Evolutionary conservation across 805 yeast species (phyloP), one percentile per base, ranked within the genome.

Genomic region (Helenozyma baotianmanensis): DNA sequence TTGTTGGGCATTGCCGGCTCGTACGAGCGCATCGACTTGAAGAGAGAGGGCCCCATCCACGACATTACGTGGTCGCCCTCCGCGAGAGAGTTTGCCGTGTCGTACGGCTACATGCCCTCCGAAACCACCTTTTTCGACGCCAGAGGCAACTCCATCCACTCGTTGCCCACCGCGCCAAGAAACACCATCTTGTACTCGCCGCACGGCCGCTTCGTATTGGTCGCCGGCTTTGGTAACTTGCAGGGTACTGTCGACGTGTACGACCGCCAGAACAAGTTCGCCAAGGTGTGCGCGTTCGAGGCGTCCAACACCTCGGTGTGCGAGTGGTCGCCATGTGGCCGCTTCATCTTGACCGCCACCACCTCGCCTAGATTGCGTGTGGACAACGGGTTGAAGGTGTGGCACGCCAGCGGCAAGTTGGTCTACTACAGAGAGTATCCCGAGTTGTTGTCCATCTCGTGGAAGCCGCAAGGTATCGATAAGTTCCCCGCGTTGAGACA

Each of bases 311-410:
- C 97, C 11, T 82, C 95, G n/a, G 94, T 82, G 27, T 90, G 96
- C 58, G 86, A 85, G 58, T 92, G 98, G 98, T 80, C 94, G 2
- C 99, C 99, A 8, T 95, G 92, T 62, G 97, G 98, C 23, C 79
- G 92, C 52, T 88, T 73, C 54, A 78, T 92, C 37, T 65, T 92
- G 58, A 90, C 97, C 11, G 97, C 98, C 13, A 94, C 97, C 4
- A 92, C 97, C 0, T 79, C 96, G 14, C 99, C 99, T 43, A 76
- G 99, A 50, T 74, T 92, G 49, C 79, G 98, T 53, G 99, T 92
- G 25, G 99, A 94, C 62, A 92, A 92, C 58, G 90, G 97, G 39
- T 80, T 82, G 48, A 85, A 86, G 60, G 71, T 92, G 50, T 92
- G 97, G 96, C 94, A 92, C 59, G 87, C 80, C 35, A 70, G 79